Evolutionary conservation across 345 rosid genomes (phyloP), one percentile per base, ranked within the genome.

Genomic region (Heritiera littoralis): DNA sequence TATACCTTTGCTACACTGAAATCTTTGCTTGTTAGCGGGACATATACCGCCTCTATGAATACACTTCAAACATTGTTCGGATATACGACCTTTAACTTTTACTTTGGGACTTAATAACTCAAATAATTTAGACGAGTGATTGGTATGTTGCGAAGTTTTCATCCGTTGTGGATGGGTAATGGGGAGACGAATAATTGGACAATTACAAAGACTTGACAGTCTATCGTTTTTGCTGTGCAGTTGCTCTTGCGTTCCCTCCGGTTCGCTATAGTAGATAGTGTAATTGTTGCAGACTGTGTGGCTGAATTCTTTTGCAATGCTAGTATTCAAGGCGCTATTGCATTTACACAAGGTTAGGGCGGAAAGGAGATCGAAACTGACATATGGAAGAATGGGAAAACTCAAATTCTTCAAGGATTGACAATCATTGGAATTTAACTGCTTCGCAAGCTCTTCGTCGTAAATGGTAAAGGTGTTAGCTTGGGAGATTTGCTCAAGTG

Each of bases 331-430:
- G 35, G 15, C 4, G 7, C 12, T 49, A 52, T 75, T 59, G 75
- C 90, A 89, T 73, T 73, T 82, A 81, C 77, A 80, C 76, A 88
- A 43, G 75, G 71, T 67, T 48, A 49, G 7, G 18, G 80, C 32
- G 0, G 7, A 0, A 2, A 1, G 3, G 38, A 76, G 51, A 5
- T 38, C 20, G 10, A 81, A 83, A 20, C 63, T 55, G 23, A 84
- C 70, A 51, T 51, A 51, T 11, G 55, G 55, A 11, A 51, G 55
- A 51, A 12, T 13, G 5, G 55, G 55, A 13, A 51, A 14, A 51
- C 55, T 51, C 55, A 13, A 13, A 51, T 51, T 51, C 17, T 51
- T 51, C 17, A 51, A 51, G 55, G 55, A 51, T 51, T 2, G 14
- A 51, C 55, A 51, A 51, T 11, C 14, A 5, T 51, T 13, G 55